Evolutionary conservation across 1,284 basidiomycete genomes (phyloP), one percentile per base, ranked within the genome.

Genomic region (Lignosus rhinocerotis): DNA sequence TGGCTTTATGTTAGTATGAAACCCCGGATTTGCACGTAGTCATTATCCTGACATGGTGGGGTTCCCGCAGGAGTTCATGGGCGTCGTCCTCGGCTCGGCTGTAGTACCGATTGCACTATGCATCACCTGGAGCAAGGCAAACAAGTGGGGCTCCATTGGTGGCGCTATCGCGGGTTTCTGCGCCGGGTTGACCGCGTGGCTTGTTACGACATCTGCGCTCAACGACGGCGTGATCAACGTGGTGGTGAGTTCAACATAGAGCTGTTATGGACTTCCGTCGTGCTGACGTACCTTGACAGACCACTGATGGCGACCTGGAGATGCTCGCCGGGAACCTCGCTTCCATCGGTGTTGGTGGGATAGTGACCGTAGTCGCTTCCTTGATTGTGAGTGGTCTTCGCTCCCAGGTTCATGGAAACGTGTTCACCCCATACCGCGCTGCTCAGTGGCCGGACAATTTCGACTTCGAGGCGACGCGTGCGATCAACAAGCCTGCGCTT

Each of bases 321-420:
- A 92, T 92, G 88, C 80, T 96, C 16, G 88, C 93, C 0, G 94
- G 94, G 6, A 96, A 96, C 74, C 76, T 96, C 12, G 89, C 92
- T 1, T 88, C 93, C 0, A 92, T 98, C 65, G 87, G 86, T 19
- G 80, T 92, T 21, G 92, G 93, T 7, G 90, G 82, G 1, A 87
- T 97, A 58, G 78, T 97, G 65, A 83, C 92, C 0, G 76, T 87
- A 31, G 77, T 75, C 0, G 77, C 81, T 43, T 92, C 91, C 0
- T 72, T 85, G 45, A 73, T 92, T 46, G 86, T 87, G 66, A 61
- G 84, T 42, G 4, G 41, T 34, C 3, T 30, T 16, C 17, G 11
- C 36, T 33, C 33, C 36, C 8, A 11, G 7, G 7, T 16, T 34
- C 4, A 11, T 42, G 33, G 0, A 50, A 9, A 10, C 11, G 6